Evolutionary conservation across 2,329 filamentous ascomycete genomes (phyloP), one percentile per base, ranked within the genome.

Genomic region (Tolypocladium inflatum): DNA sequence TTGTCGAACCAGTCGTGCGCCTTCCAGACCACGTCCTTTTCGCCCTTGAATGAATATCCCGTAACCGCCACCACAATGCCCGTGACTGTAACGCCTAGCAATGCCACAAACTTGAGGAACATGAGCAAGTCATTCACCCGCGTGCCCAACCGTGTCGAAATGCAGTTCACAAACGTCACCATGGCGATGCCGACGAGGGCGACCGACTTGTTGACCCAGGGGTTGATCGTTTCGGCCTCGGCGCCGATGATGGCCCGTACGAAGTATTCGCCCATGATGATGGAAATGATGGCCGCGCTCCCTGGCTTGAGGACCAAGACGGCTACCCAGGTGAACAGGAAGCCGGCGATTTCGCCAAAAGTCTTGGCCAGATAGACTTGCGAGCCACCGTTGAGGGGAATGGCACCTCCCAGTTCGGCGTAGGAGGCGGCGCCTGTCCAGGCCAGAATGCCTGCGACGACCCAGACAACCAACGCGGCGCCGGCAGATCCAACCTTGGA

Each of bases 261-360:
- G n/a, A 96, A 78, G 69, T 99, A 99, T 74, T 99, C 94, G 50
- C 94, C 94, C 79, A 97, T 97, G 67, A 99, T 97, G 64, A 99
- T 97, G 63, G 93, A 83, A 63, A 99, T 91, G 69, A 99, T 99
- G 61, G 94, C 94, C 11, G 91, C 87, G 43, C 90, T 89, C 2
- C 94, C 94, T 0, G 94, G 94, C 75, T 97, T 97, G 61, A 99
- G 78, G 15, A 99, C 94, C 60, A 94, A 82, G 19, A 97, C 91
- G 0, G 94, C 92, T 55, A 90, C 91, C 94, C 94, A 99, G 2
- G 92, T 95, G 73, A 97, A 99, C 39, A 97, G 78, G 69, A 99
- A 99, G 0, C 94, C 94, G 1, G 86, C 84, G 67, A 96, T 78
- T 74, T 99, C 94, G 57, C 93, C 93, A 72, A 97, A 96, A 59